These are phyloP conservation scores for Ganoderma lucidum DNA, from an alignment of 1,284 basidiomycete species.

Conservation along the genomic window DNA sequence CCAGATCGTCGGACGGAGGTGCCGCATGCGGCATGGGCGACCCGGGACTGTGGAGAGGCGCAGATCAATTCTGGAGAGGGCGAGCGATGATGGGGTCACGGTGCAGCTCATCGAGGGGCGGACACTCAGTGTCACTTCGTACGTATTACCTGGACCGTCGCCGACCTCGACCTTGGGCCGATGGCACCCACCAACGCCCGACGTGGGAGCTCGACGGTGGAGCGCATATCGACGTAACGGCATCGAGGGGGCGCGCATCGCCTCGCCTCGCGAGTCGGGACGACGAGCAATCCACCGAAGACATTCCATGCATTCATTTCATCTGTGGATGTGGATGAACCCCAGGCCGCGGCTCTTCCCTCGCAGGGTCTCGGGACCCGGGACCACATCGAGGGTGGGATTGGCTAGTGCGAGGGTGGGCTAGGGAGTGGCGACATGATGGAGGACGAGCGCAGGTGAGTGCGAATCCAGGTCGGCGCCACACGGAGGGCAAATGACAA, in stretches of 20 bases:
- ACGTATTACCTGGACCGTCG: neutral
- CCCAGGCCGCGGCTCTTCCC: neutral
- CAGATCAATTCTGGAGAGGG: slow-evolving; percentile 14
- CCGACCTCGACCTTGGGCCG: neutral
- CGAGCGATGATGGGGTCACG: slow-evolving; percentile 3
- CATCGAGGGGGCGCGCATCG: slow-evolving; percentile 4
- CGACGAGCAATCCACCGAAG: slow-evolving; percentile 9
- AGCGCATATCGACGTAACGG: slow-evolving; percentile 4
- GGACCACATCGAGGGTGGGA: neutral
- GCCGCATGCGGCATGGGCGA: slow-evolving; percentile 4
- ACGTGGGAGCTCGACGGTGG: slow-evolving; percentile 4
- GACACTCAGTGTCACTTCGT: neutral
- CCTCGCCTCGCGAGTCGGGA: neutral
- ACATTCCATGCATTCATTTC: neutral
- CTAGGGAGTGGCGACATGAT: neutral
- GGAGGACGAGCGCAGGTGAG: slow-evolving; percentile 4
- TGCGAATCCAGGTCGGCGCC: slow-evolving; percentile 6
- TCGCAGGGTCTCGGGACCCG: neutral
- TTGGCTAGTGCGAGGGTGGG: neutral
- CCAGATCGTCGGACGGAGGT: slow-evolving; percentile 17
- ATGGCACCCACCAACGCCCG: neutral
- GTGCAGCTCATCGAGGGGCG: neutral
- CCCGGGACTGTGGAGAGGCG: slow-evolving; percentile 8
- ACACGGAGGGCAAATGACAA: neutral
- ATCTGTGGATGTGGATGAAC: neutral